Evolutionary conservation across 192 early-diverging fungal species (phyloP).

Genomic region (Paraglomus occultum): DNA sequence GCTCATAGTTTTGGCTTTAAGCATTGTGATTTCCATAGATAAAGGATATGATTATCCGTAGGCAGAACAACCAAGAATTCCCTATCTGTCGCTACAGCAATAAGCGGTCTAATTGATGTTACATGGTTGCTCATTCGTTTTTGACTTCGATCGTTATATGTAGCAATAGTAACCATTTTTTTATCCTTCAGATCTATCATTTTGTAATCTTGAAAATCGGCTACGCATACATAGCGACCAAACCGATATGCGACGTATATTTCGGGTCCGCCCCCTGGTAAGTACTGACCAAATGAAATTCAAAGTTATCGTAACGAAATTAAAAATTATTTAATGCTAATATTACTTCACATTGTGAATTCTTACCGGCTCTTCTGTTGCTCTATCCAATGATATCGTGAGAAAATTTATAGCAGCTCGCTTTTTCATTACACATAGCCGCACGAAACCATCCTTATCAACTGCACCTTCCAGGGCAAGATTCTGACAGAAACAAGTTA

Average conservation of each 20-base stretch:
- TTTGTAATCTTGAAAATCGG: constrained; percentile 70
- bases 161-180: background rate
- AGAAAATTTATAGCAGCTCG: constrained; percentile 45
- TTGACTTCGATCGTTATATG: constrained; percentile 1
- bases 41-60: constrained; percentile 39
- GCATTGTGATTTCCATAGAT: background rate
- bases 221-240: constrained; percentile 58
- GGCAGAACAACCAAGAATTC: constrained; percentile 75
- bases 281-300: too few species aligned
- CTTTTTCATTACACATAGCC: constrained; percentile 50
- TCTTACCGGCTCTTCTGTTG: constrained; percentile 34
- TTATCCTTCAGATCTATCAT: constrained; percentile 45
- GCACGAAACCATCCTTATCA: constrained; percentile 50
- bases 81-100: constrained; percentile 54
- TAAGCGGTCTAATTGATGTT: constrained; percentile 53
- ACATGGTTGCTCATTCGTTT: background rate
- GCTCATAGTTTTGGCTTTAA: too few species aligned
- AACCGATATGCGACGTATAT: constrained; percentile 47
- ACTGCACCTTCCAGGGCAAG: constrained; percentile 42
- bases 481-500: constrained; percentile 59
- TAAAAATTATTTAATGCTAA: too few species aligned
- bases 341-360: background rate
- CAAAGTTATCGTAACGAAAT: too few species aligned
- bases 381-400: constrained; percentile 34
- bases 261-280: too few species aligned